A percentile compares a stretch with the other conserved stretches of the same genome.
These are phyloP conservation scores for Populus hybrid DNA, from an alignment of 441 rosid species.

Conservation along the genomic window DNA sequence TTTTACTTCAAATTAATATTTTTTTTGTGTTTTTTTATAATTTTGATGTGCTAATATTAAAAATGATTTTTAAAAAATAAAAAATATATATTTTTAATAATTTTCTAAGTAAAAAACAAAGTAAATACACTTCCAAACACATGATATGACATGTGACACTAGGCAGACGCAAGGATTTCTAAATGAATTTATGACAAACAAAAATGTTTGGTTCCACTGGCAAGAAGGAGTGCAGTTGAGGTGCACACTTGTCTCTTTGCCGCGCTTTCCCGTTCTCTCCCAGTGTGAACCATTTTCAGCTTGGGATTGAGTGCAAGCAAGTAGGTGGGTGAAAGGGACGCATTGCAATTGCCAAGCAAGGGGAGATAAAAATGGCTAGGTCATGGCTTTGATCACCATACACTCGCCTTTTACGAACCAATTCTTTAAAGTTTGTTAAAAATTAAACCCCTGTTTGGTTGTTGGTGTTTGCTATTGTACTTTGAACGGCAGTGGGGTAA, in stretches of 20 bases:
- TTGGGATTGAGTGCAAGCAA: neutral
- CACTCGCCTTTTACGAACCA: neutral
- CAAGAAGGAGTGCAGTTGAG: neutral
- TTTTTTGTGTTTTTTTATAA: no score
- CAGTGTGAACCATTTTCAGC: neutral
- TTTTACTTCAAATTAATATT: no score
- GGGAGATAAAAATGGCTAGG: neutral
- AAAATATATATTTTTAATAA: no score
- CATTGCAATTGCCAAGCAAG: neutral
- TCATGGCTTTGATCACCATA: neutral
- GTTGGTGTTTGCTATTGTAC: no score
- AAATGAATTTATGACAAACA: neutral
- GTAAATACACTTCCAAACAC: no score
- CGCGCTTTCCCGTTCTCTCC: neutral
- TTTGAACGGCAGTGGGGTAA: no score
- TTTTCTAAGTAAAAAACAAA: no score
- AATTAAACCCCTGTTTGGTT: no score
- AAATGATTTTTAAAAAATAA: no score
- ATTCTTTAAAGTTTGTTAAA: no score
- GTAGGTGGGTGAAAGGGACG: constrained; percentile 2
- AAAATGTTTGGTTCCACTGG: neutral
- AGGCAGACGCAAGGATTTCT: neutral
- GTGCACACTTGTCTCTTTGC: constrained; percentile 8
- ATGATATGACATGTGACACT: neutral
- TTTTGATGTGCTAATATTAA: no score